Evolutionary conservation across 2,329 filamentous ascomycete species (phyloP).

Genomic region (Verticillium longisporum): DNA sequence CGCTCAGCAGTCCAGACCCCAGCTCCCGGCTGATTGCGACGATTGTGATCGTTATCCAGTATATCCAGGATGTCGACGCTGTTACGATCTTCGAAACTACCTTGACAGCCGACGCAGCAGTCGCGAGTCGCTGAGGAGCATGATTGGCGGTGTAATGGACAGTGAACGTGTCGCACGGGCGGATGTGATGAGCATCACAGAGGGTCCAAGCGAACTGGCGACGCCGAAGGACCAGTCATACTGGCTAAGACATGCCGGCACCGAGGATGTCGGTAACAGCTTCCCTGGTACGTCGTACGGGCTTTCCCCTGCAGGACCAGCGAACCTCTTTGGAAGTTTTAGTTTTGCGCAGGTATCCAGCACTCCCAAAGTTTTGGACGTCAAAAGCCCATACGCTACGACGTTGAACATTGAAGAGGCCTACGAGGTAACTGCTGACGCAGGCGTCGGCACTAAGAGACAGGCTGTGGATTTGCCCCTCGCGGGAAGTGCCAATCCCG

Average conservation of each 20-base stretch:
- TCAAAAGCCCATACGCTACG: slow-evolving; percentile 31
- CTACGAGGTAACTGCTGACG: slow-evolving; percentile 13
- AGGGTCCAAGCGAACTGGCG: slow-evolving; percentile 32
- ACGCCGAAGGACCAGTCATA: slow-evolving; percentile 29
- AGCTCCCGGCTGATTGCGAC: slow-evolving; percentile 31
- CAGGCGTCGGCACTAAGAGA: background rate
- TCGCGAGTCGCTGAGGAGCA: slow-evolving; percentile 32
- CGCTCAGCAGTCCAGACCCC: slow-evolving; percentile 28
- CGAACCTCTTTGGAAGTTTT: slow-evolving; percentile 12
- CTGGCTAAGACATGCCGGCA: slow-evolving; percentile 22
- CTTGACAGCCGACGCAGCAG: slow-evolving; percentile 34
- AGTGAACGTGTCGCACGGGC: slow-evolving; percentile 23
- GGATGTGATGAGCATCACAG: slow-evolving; percentile 22
- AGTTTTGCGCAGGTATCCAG: slow-evolving; percentile 16
- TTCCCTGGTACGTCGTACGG: slow-evolving; percentile 17
- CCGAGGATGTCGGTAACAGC: slow-evolving; percentile 25
- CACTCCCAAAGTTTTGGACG: slow-evolving; percentile 24
- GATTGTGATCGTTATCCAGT: slow-evolving; percentile 31
- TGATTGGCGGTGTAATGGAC: slow-evolving; percentile 28
- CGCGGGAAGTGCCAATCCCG: slow-evolving; percentile 12
- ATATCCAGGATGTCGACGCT: slow-evolving; percentile 32
- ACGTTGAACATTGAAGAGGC: slow-evolving; percentile 27
- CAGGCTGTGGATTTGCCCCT: slow-evolving; percentile 6
- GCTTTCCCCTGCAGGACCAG: slow-evolving; percentile 17
- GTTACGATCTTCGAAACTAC: slow-evolving; percentile 33